phyloP scores from a whole-genome alignment of 2,329 filamentous ascomycete genomes.

The Aspergillus sp. region DNA sequence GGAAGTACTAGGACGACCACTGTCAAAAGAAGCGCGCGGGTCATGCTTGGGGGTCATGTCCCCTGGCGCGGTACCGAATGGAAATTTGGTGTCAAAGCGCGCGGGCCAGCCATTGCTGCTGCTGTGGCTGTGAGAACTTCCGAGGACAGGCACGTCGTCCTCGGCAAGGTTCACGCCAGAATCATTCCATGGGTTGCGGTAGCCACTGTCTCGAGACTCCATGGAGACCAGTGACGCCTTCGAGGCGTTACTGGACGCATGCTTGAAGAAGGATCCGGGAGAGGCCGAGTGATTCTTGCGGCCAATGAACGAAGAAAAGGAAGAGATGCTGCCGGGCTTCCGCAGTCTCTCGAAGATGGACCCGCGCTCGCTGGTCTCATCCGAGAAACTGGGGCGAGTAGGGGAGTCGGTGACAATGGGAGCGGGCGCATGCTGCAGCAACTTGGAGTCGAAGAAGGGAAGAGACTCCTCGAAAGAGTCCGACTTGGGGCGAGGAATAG shows the following conservation, averaged over 20 bases:
- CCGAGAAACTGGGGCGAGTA: conserved; percentile 79
- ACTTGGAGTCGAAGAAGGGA: conserved; percentile 94
- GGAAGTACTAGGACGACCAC: conserved; percentile 88
- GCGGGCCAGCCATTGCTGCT: conserved; percentile 57
- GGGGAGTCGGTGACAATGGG: conserved; percentile 82
- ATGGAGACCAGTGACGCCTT: conserved; percentile 95
- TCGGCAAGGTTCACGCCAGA: conserved; percentile 92
- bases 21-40: conserved; percentile 82
- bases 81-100: conserved; percentile 64
- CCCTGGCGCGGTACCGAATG: conserved; percentile 65
- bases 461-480: conserved; percentile 98
- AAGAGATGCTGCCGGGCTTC: conserved; percentile 92
- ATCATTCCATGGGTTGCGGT: conserved; percentile 97
- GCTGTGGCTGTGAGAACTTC: conserved; percentile 62
- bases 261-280: conserved; percentile 86
- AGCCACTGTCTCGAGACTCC: conserved; percentile 91
- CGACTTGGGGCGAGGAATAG: conserved; percentile 97
- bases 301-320: conserved; percentile 92
- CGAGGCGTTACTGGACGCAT: conserved; percentile 82
- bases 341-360: conserved; percentile 88
- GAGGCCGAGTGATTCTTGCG: conserved; percentile 92
- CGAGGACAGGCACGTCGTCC: conserved; percentile 65
- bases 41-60: conserved; percentile 83
- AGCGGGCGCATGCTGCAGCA: conserved; percentile 87
- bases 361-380: conserved; percentile 76